Base-by-base conservation (phyloP, 2,329 filamentous ascomycete species). In the Ilyonectria mors-panacis region DNA sequence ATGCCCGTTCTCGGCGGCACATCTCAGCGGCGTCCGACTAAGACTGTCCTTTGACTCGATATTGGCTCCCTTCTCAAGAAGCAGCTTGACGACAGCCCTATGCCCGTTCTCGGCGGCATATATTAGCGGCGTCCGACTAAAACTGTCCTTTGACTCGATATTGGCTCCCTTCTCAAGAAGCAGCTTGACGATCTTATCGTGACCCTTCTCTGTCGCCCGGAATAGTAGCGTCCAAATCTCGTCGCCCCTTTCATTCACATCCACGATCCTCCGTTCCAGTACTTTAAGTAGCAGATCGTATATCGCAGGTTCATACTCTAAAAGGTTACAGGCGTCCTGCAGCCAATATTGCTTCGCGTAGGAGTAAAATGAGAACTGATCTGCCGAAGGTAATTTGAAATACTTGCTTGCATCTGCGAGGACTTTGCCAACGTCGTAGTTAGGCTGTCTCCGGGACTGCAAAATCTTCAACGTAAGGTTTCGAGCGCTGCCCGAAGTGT, bases 351-450 rank as follows among this genome's bases (percentile, higher is more conserved):
- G 5, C 26, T 47, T 44, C 5, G 55, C 39, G n/a, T 59, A 59
- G 4, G 21, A 30, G 28, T 47, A 30, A 48, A 59, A 59, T 9
- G 21, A 12, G n/a, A 59, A 59, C 26, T 47, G 37, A 26, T 28
- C 17, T 1, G 12, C 33, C 9, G 39, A 28, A 4, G 8, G 42
- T 15, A 13, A 6, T 4, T 37, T 47, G 55, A 33, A 35, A 33
- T 48, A 21, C 19, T 47, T 45, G 23, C 4, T 35, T 30, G 19
- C 26, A 19, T 35, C 28, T 44, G 26, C 17, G 12, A 59, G 44
- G 10, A 59, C 39, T 39, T 59, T 17, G 21, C 55, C 23, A 3
- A 59, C 2, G 37, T 59, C 26, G 26, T 17, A 30, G 17, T 21
- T 39, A 13, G 13, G 10, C 42, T 47, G 39, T 15, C n/a, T 47